These are phyloP conservation scores for Heliamphora exappendiculata DNA, from an alignment of 148 eudicot species.

Conservation along the genomic window DNA sequence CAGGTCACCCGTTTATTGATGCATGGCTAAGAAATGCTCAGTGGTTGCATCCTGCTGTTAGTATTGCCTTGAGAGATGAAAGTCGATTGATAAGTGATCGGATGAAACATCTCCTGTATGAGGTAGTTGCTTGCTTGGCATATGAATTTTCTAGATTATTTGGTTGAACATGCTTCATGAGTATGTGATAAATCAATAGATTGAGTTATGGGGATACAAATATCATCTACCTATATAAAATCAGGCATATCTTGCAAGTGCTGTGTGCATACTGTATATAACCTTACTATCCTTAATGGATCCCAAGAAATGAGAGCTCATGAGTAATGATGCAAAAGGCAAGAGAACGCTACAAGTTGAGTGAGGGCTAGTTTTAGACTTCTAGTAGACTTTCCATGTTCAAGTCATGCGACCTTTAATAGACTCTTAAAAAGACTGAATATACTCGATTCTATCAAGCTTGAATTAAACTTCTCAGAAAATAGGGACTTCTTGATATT, in stretches of 20 bases:
- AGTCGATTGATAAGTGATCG: slow-evolving; percentile 82
- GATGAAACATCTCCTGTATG: slow-evolving; percentile 88
- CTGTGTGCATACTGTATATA: neutral
- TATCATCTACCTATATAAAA: neutral
- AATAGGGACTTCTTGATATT: neutral
- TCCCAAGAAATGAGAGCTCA: too few species aligned
- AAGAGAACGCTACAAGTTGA: neutral
- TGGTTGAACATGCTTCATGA: neutral
- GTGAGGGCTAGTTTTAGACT: neutral
- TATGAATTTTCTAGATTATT: neutral
- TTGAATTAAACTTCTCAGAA: neutral
- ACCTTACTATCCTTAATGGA: neutral
- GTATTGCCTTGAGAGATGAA: slow-evolving; percentile 90
- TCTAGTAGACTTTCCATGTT: neutral
- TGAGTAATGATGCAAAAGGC: neutral
- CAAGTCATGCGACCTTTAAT: neutral
- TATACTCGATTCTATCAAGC: neutral
- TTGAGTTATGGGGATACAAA: neutral
- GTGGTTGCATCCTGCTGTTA: slow-evolving; percentile 95
- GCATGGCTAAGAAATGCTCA: slow-evolving; percentile 76
- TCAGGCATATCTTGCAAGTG: neutral
- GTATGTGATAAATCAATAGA: neutral
- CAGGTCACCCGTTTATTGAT: slow-evolving; percentile 50
- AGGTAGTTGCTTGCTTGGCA: slow-evolving; percentile 45
- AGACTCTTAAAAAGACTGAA: neutral